These are phyloP conservation scores for Fusarium cicatricum DNA, from an alignment of 2,329 filamentous ascomycete genomes.

Conservation along the genomic window DNA sequence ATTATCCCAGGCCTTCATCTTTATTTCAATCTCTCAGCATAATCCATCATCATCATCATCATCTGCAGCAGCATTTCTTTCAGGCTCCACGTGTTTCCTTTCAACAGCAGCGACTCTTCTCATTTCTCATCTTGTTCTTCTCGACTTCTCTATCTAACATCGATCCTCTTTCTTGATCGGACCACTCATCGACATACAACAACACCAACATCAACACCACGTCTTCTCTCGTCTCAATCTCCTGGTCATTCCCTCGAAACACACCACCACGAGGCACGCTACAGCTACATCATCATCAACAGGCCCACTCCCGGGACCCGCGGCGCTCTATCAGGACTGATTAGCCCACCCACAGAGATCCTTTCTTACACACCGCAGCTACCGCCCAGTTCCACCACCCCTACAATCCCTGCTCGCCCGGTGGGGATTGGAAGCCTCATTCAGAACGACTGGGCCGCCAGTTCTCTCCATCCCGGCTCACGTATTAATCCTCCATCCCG, in stretches of 20 bases:
- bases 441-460: slow-evolving; percentile 40
- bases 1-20: slow-evolving; percentile 17
- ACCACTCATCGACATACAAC: slow-evolving; percentile 18
- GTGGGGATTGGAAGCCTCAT: slow-evolving; percentile 43
- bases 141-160: neutral
- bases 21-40: slow-evolving; percentile 33
- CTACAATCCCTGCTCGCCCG: slow-evolving; percentile 25
- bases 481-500: slow-evolving; percentile 42
- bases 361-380: slow-evolving; percentile 32
- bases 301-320: slow-evolving; percentile 19
- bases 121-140: neutral
- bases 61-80: slow-evolving; percentile 1
- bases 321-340: slow-evolving; percentile 22
- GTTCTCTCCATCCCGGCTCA: slow-evolving; percentile 38
- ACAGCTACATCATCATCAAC: slow-evolving; percentile 32
- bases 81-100: slow-evolving; percentile 25
- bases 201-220: slow-evolving; percentile 9
- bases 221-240: slow-evolving; percentile 5
- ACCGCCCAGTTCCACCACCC: slow-evolving; percentile 30
- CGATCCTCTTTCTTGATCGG: slow-evolving; percentile 6
- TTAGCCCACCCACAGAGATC: slow-evolving; percentile 32
- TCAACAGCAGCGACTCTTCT: neutral
- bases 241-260: slow-evolving; percentile 21
- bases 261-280: slow-evolving; percentile 31
- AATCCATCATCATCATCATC: neutral